Evolutionary conservation across 2,329 filamentous ascomycete genomes (phyloP).

Genomic region (Diaporthe sp.): DNA sequence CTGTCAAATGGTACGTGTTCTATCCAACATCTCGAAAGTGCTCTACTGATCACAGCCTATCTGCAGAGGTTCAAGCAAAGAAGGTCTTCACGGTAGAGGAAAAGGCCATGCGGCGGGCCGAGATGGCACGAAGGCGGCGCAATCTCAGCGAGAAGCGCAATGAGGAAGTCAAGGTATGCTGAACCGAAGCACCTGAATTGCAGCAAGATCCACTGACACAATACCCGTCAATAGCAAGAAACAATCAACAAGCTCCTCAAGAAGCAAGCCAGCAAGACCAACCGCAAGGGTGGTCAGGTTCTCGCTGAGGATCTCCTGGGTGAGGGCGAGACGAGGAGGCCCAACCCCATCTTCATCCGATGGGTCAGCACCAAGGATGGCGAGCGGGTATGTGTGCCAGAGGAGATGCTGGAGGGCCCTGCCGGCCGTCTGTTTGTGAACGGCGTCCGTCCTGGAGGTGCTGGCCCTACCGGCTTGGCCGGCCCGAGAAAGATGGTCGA

Average conservation of each 20-base stretch:
- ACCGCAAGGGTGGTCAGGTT: conserved; percentile 63
- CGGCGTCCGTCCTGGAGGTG: conserved; percentile 43
- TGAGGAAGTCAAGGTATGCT: conserved; percentile 72
- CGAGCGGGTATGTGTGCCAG: conserved; percentile 73
- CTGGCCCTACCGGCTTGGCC: conserved; percentile 42
- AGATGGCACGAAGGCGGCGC: conserved; percentile 73
- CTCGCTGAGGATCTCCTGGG: conserved; percentile 65
- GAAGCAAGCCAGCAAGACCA: conserved; percentile 85
- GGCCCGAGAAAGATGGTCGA: conserved; percentile 66
- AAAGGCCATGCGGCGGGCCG: conserved; percentile 72
- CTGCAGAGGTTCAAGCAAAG: conserved; percentile 73
- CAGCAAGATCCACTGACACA: neutral
- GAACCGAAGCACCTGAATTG: neutral
- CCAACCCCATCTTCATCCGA: conserved; percentile 75
- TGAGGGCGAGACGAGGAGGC: conserved; percentile 54
- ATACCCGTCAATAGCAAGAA: conserved; percentile 59
- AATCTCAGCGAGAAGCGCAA: conserved; percentile 76
- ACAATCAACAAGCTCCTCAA: conserved; percentile 92
- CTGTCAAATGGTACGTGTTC: conserved; percentile 68
- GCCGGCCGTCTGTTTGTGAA: conserved; percentile 70
- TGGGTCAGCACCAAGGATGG: conserved; percentile 80
- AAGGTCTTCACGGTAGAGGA: conserved; percentile 74
- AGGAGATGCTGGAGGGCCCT: conserved; percentile 76
- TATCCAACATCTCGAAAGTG: neutral
- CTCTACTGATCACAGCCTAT: conserved; percentile 25